Evolutionary conservation across 2,329 filamentous ascomycete genomes (phyloP).

Genomic region (Aspergillus pseudoviridinutans): DNA sequence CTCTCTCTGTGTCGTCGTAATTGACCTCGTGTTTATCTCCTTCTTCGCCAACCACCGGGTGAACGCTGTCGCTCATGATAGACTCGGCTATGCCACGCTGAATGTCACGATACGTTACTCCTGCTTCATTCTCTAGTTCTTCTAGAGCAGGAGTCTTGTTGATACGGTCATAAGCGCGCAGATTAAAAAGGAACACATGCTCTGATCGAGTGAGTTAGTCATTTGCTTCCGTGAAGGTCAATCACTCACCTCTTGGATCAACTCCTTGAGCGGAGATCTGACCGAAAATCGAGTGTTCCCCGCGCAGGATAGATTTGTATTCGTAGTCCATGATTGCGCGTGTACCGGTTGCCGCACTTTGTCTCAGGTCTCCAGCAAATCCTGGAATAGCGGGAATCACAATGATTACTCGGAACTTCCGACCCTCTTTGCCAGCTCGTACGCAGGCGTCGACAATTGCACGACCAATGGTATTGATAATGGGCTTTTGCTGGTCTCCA

Average conservation of each 20-base stretch:
- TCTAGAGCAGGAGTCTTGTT: constrained; percentile 73
- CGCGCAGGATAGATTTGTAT: constrained; percentile 91
- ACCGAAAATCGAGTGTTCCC: constrained; percentile 84
- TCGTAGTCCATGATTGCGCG: constrained; percentile 98
- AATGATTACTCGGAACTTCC: constrained; percentile 88
- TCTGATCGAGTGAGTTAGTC: constrained; percentile 39
- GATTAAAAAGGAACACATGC: constrained; percentile 90
- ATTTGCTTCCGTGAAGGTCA: constrained; percentile 33
- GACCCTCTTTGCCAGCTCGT: constrained; percentile 70
- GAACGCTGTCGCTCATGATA: constrained; percentile 72
- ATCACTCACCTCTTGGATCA: constrained; percentile 56
- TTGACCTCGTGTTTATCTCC: constrained; percentile 45
- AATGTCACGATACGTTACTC: constrained; percentile 78
- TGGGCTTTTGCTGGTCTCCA: constrained; percentile 76
- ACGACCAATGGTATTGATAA: constrained; percentile 81
- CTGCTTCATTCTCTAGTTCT: constrained; percentile 74
- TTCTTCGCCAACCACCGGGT: constrained; percentile 41
- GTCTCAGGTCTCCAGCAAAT: constrained; percentile 85
- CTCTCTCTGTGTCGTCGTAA: constrained; percentile 33
- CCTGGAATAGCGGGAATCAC: constrained; percentile 88
- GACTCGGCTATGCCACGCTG: constrained; percentile 86
- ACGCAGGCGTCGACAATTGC: constrained; percentile 91
- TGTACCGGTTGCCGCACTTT: constrained; percentile 79
- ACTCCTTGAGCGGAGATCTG: constrained; percentile 70
- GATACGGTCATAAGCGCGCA: constrained; percentile 87